phyloP scores from a whole-genome alignment of 495 filamentous ascomycete genomes.

The Pseudevernia furfuracea region DNA sequence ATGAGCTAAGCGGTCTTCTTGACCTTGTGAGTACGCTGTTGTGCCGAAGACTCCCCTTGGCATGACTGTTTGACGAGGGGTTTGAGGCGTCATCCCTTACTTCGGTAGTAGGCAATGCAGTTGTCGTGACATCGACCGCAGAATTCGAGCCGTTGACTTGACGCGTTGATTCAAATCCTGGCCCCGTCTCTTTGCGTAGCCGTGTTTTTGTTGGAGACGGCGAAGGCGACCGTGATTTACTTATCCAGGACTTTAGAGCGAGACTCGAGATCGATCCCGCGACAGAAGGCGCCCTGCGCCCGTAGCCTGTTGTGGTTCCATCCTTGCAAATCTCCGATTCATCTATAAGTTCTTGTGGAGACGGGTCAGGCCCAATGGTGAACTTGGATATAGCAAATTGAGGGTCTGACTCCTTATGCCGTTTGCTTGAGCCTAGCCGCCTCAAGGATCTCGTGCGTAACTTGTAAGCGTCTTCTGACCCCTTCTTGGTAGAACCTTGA shows the following conservation, averaged over 20 bases:
- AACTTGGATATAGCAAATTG: constrained; percentile 12
- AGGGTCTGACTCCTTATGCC: neutral
- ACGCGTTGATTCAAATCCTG: constrained; percentile 21
- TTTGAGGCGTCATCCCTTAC: constrained; percentile 27
- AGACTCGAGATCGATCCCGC: constrained; percentile 60
- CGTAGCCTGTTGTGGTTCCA: constrained; percentile 6
- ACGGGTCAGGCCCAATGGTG: constrained; percentile 11
- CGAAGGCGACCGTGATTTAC: constrained; percentile 53
- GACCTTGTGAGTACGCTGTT: constrained; percentile 39
- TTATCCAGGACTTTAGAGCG: constrained; percentile 60
- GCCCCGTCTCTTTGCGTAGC: constrained; percentile 21
- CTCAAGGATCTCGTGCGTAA: constrained; percentile 9
- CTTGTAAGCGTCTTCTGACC: constrained; percentile 3
- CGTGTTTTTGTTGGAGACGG: constrained; percentile 38
- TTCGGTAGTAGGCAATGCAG: constrained; percentile 17
- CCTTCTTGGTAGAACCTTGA: constrained; percentile 1
- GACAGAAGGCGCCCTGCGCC: constrained; percentile 41
- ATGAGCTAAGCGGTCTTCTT: constrained; percentile 45
- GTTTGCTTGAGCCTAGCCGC: constrained; percentile 12
- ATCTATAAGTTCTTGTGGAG: constrained; percentile 2
- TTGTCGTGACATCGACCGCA: constrained; percentile 4
- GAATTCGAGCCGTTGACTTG: neutral
- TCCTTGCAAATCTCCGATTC: constrained; percentile 5
- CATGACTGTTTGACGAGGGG: constrained; percentile 30
- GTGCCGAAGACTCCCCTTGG: constrained; percentile 28